Base-by-base conservation (phyloP, 164 flowering plant species). In the Berberis vulgaris region DNA sequence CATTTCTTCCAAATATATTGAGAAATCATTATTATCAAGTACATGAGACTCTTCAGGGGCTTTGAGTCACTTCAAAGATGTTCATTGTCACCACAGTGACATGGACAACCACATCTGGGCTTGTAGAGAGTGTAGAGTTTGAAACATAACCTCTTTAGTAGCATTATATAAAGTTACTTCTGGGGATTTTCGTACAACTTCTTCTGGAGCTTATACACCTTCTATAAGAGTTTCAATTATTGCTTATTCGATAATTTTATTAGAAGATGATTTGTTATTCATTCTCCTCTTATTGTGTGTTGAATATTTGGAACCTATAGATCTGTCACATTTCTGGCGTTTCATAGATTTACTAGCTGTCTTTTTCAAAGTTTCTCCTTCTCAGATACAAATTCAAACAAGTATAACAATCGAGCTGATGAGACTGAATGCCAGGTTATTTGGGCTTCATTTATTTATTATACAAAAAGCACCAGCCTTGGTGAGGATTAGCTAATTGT, bases 381-480 rank as follows among this genome's bases (percentile, higher is more conserved):
- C 57, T 1, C n/a, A 6, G 26, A 38, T 7, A n/a, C 26, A 26
- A 26, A 26, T 26, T 26, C 26, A 26, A 26, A 26, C 26, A 26
- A 26, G 26, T 94, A 97, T 75, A 94, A 91, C 64, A 82, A 94
- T 67, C 81, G 95, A 58, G 96, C 97, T 8, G 95, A 94, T 72
- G 97, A 94, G 71, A 88, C 91, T 1, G 97, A 90, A 70, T 94
- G 98, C 79, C 97, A 88, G 92, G 98, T 88, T 72, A 68, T 71
- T 71, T 71, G 62, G 59, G 54, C 39, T 41, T 55, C 42, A 43
- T 65, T 54, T 11, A 59, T 26, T 65, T 46, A 13, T 53, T 13
- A 13, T 49, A 54, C 54, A 26, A 8, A 43, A n/a, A 40, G 26
- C 45, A 41, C 38, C 43, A 46, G n/a, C 61, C 46, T 46, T 49